Percentiles rank a stretch among this genome's conserved stretches.
These are phyloP conservation scores for Miamiensis avidus DNA, from an alignment of 169 alveolate species.

Conservation along the genomic window DNA sequence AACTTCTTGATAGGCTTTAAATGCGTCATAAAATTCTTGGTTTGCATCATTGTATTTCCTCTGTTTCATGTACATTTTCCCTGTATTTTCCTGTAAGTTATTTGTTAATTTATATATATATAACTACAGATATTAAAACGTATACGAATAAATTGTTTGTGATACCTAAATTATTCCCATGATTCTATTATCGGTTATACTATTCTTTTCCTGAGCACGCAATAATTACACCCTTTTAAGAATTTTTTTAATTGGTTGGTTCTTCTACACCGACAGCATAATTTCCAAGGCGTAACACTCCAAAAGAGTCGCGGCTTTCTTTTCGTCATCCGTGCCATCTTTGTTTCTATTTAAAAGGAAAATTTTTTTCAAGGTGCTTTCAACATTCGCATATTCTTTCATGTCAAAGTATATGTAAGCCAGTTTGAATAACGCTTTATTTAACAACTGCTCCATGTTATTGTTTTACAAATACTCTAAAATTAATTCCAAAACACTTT, in stretches of 20 bases:
- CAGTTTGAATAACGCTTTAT: neutral
- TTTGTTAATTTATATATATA: no score
- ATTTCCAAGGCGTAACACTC: neutral
- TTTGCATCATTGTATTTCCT: neutral
- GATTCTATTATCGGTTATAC: neutral
- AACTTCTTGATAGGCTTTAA: neutral
- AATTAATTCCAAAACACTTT: neutral
- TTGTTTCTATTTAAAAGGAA: neutral
- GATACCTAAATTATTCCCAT: neutral
- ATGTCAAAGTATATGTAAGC: neutral
- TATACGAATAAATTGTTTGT: neutral
- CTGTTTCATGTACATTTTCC: neutral
- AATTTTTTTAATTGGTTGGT: no score
- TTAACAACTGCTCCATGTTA: neutral
- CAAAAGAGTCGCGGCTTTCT: neutral
- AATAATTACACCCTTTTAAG: neutral
- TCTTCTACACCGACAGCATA: neutral
- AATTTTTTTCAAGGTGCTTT: neutral
- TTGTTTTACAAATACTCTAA: neutral
- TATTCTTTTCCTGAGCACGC: neutral
- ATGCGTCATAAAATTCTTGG: neutral
- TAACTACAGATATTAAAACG: neutral
- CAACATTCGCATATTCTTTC: neutral
- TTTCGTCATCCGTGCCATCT: neutral
- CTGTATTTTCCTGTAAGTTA: neutral